These are phyloP conservation scores for Cutaneotrichosporon cavernicola DNA, from an alignment of 1,284 basidiomycete species.

Conservation along the genomic window DNA sequence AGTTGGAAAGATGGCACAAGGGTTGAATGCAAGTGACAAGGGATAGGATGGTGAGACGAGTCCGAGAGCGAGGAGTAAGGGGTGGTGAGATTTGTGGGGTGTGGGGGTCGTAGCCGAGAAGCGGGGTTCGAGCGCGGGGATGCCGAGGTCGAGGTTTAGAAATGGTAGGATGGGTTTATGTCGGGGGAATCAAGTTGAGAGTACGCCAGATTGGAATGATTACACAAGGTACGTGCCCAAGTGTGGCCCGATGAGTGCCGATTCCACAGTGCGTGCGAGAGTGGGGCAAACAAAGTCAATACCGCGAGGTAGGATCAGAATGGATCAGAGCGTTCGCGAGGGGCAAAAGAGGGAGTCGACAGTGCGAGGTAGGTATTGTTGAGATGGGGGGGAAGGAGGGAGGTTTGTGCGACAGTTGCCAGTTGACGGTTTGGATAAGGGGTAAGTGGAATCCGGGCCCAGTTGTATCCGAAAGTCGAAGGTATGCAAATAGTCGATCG, in stretches of 20 bases:
- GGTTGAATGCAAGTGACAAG: not conserved
- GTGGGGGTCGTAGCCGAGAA: slow-evolving; percentile 9
- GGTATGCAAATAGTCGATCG: not conserved
- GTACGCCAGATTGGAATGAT: not conserved
- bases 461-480: not conserved
- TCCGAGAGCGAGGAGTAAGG: not conserved
- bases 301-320: not conserved
- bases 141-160: not conserved
- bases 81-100: not conserved
- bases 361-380: not conserved
- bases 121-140: not conserved
- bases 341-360: not conserved
- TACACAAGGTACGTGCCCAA: slow-evolving; percentile 11
- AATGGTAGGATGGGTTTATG: not conserved
- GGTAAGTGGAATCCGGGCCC: not conserved
- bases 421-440: not conserved
- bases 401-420: not conserved
- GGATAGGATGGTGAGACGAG: not conserved
- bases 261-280: not conserved
- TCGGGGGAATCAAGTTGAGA: not conserved
- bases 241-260: slow-evolving; percentile 6
- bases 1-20: not conserved
- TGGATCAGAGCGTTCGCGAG: not conserved
- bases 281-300: slow-evolving; percentile 1
- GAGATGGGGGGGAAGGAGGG: not conserved